phyloP scores from a whole-genome alignment of 805 yeast species.

The Wickerhamia fluorescens region DNA sequence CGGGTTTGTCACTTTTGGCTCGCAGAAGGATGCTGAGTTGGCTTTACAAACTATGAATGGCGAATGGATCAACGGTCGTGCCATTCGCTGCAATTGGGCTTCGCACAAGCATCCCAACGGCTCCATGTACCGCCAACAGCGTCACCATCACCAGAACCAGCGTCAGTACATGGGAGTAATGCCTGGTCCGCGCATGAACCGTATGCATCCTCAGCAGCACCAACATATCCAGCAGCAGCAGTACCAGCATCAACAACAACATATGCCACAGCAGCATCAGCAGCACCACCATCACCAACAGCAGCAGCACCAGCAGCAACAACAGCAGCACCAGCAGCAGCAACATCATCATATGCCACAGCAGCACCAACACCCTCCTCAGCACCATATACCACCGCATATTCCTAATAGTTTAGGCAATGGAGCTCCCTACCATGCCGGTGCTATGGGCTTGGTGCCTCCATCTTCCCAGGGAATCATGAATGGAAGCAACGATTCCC shows the following conservation, averaged over 20 bases:
- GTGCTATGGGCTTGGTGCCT: too few species aligned
- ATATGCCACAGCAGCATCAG: not conserved
- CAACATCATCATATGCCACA: not conserved
- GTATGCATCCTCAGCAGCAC: not conserved
- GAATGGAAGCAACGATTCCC: not conserved
- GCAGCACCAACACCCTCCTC: slow-evolving; percentile 2
- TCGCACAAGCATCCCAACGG: slow-evolving; percentile 47
- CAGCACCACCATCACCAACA: slow-evolving; percentile 1
- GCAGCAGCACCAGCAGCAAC: too few species aligned
- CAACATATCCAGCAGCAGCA: not conserved
- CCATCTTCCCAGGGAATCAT: not conserved
- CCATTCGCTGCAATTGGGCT: slow-evolving; percentile 86
- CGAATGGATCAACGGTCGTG: slow-evolving; percentile 60
- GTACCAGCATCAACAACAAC: not conserved
- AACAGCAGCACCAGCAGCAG: not conserved
- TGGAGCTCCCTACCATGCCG: not conserved
- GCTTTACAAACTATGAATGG: slow-evolving; percentile 76
- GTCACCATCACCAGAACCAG: slow-evolving; percentile 7
- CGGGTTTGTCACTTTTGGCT: slow-evolving; percentile 76
- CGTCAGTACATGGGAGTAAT: slow-evolving; percentile 4
- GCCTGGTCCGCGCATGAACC: not conserved
- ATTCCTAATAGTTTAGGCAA: not conserved
- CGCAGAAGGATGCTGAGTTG: slow-evolving; percentile 60
- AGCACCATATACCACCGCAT: slow-evolving; percentile 1
- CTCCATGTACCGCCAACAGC: slow-evolving; percentile 3